Evolutionary conservation across 345 rosid genomes (phyloP).

Genomic region (Populus ilicifolia): DNA sequence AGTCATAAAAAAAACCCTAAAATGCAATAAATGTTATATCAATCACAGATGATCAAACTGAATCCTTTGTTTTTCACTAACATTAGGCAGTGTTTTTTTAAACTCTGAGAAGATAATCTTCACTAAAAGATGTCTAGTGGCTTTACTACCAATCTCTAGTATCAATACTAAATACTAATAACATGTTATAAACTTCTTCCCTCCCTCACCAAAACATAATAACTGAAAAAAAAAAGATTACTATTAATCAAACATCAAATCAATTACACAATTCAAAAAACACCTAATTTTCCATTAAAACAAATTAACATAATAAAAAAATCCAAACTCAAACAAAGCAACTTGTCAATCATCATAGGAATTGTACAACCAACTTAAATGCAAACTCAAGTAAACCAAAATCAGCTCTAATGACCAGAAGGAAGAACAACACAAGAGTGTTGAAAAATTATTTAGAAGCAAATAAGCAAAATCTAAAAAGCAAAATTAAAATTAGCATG

Average conservation of each 20-base stretch:
- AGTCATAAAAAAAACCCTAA: too few species aligned
- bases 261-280: not conserved
- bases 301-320: not conserved
- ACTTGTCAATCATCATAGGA: not conserved
- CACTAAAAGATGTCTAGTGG: not conserved
- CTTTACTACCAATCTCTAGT: too few species aligned
- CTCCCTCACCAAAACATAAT: not conserved
- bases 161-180: too few species aligned
- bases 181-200: not conserved
- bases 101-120: not conserved
- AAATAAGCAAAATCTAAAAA: too few species aligned
- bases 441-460: too few species aligned
- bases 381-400: not conserved
- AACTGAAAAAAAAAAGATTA: too few species aligned
- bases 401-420: not conserved
- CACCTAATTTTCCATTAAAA: not conserved
- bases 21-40: too few species aligned
- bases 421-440: not conserved
- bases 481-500: too few species aligned
- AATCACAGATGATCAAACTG: too few species aligned
- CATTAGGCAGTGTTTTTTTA: not conserved
- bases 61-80: not conserved
- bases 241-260: not conserved
- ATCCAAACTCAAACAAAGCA: not conserved
- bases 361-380: not conserved